Percentiles rank a stretch among this genome's conserved stretches.
Conservation (phyloP, 345 rosid genomes). For the Nephelium lappaceum region DNA sequence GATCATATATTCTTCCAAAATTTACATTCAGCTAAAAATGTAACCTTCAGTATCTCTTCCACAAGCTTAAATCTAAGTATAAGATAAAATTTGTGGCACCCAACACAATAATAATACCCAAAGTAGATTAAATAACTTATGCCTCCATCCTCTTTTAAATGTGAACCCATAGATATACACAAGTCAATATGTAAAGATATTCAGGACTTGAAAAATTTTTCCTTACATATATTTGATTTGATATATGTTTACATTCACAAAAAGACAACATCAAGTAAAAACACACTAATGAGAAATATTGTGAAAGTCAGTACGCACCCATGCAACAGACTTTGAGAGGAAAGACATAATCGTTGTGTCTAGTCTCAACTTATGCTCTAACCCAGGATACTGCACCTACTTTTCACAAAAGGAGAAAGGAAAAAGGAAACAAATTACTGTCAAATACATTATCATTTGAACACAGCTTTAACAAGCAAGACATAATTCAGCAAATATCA, state of each 20-base stretch:
- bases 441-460: neutral
- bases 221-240: neutral
- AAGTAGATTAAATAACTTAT: neutral
- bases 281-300: neutral
- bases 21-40: neutral
- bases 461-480: neutral
- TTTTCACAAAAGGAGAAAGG: slow-evolving; percentile 12
- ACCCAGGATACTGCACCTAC: slow-evolving; percentile 90
- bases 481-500: neutral
- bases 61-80: neutral
- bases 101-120: neutral
- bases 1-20: too few relatives aligned
- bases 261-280: neutral
- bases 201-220: neutral
- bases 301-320: slow-evolving; percentile 42
- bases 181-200: neutral
- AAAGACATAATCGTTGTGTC: slow-evolving; percentile 75
- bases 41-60: neutral
- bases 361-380: slow-evolving; percentile 67
- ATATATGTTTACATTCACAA: neutral
- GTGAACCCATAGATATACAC: neutral
- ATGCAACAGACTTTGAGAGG: slow-evolving; percentile 65
- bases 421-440: neutral
- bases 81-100: neutral
- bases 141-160: neutral